Percentiles rank a stretch among this genome's conserved stretches.
Evolutionary conservation across 805 yeast species (phyloP).

Genomic region (Pichia scutulata): DNA sequence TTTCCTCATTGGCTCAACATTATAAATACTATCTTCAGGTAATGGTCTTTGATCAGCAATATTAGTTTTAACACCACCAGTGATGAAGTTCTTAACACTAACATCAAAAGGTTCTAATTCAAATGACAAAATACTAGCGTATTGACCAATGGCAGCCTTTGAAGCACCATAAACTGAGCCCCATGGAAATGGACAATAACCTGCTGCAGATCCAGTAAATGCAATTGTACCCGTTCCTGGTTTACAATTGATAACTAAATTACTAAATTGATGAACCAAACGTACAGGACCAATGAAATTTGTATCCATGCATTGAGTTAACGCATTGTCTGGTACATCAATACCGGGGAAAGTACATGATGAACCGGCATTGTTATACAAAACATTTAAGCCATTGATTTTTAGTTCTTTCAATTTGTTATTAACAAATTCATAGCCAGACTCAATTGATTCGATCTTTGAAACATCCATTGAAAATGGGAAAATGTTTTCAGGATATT

Average conservation of each 20-base stretch:
- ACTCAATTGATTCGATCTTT: constrained; percentile 37
- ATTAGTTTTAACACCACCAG: constrained; percentile 70
- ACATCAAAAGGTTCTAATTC: constrained; percentile 72
- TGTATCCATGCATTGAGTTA: constrained; percentile 48
- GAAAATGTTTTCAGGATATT: constrained; percentile 33
- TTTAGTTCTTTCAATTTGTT: constrained; percentile 11
- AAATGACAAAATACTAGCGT: constrained; percentile 51
- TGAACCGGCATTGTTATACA: constrained; percentile 59
- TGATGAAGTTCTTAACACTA: constrained; percentile 56
- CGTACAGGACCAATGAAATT: constrained; percentile 68
- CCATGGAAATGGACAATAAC: constrained; percentile 62
- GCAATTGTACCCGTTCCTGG: constrained; percentile 47
- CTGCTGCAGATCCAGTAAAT: constrained; percentile 70
- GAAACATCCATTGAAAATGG: constrained; percentile 54
- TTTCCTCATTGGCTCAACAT: constrained; percentile 41
- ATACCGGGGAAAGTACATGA: constrained; percentile 63
- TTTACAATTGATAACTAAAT: constrained; percentile 42
- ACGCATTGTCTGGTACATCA: constrained; percentile 47
- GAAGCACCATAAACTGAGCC: constrained; percentile 57
- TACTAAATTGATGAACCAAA: constrained; percentile 46
- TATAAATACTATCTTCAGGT: constrained; percentile 48
- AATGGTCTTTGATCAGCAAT: constrained; percentile 60
- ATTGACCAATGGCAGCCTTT: constrained; percentile 72
- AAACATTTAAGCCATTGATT: constrained; percentile 40
- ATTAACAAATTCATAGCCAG: constrained; percentile 36